Evolutionary conservation across 78 protist species (phyloP).

Genomic region (Pigoraptor vietnamica): DNA sequence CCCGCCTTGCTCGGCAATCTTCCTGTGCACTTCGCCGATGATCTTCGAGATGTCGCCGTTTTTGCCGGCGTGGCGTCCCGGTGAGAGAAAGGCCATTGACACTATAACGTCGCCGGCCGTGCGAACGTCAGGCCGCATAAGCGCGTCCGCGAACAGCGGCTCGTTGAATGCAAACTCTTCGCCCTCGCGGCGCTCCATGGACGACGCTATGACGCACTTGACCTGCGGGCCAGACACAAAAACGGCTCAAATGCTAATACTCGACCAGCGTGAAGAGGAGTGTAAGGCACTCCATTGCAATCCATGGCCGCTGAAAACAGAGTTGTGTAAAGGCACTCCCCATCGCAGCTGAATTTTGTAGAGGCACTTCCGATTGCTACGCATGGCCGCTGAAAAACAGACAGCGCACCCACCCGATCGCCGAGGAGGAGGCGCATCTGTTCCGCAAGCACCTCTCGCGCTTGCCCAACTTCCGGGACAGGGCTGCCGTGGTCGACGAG

Average conservation of each 20-base stretch:
- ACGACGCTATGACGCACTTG: background rate
- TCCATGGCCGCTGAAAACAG: too few relatives aligned
- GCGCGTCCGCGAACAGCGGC: constrained; percentile 22
- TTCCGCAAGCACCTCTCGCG: background rate
- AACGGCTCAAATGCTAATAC: background rate
- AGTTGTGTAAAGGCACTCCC: too few relatives aligned
- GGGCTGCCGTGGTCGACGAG: constrained; percentile 29
- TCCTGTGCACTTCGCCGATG: background rate
- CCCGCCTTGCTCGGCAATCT: background rate
- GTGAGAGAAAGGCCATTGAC: constrained; percentile 17
- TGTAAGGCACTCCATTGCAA: too few relatives aligned
- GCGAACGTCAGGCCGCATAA: background rate
- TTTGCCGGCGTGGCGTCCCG: constrained; percentile 33
- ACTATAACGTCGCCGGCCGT: constrained; percentile 21
- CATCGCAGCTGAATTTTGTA: too few relatives aligned
- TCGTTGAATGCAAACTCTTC: constrained; percentile 15
- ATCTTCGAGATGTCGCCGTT: constrained; percentile 33
- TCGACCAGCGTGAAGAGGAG: too few relatives aligned
- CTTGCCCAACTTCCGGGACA: background rate
- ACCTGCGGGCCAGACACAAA: background rate
- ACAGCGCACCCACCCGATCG: background rate
- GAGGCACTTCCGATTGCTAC: too few relatives aligned
- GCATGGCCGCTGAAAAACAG: too few relatives aligned
- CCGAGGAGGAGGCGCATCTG: background rate
- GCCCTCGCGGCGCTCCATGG: constrained; percentile 39